Base-by-base conservation (phyloP, 2,329 filamentous ascomycete genomes). In the Penicillium sp. region DNA sequence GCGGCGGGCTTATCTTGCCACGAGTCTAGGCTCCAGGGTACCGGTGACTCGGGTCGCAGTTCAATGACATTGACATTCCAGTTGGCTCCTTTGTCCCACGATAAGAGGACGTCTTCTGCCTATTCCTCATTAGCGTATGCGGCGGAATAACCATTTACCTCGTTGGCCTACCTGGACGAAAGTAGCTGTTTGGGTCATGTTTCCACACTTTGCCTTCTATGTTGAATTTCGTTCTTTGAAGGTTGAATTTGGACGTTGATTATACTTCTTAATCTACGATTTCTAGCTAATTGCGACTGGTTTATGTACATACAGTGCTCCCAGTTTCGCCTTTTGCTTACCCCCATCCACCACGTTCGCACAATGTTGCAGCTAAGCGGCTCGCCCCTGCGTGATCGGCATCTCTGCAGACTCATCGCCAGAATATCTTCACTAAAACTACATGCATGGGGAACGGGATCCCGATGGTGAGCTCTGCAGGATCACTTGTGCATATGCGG, bases 1-100 rank as follows among this genome's bases (percentile, higher is more conserved):
- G 53, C 53, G 15, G 53, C 53, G 17, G 41, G 53, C 23, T 56
- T 56, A 3, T 41, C 30, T 19, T 26, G 53, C 53, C 53, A 56
- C 7, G 53, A 56, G 17, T 23, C 44, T 1, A 56, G 44, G 17
- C 19, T 56, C 53, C 53, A 56, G 9, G 23, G 17, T 6, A 17
- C 15, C 26, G 19, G 17, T 17, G 44, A 6, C n/a, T 41, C 26
- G 44, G 53, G 17, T 7, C 15, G 26, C 23, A 56, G 4, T 17
- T 46, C 44, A 21, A 46, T 11, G 1, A 23, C 21, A 8, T 46
- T 46, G 44, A 46, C 44, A 3, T 46, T 21, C n/a, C 17, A 19
- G 44, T 11, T 46, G n/a, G 9, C 17, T 7, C 44, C 44, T 8
- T 23, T 46, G 9, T 46, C 9, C 44, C n/a, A 46, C 17, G 44